Evolutionary conservation across 768 basidiomycete species (phyloP), one percentile per base, ranked within the genome.

Genomic region (Boletus pseudopeckii): DNA sequence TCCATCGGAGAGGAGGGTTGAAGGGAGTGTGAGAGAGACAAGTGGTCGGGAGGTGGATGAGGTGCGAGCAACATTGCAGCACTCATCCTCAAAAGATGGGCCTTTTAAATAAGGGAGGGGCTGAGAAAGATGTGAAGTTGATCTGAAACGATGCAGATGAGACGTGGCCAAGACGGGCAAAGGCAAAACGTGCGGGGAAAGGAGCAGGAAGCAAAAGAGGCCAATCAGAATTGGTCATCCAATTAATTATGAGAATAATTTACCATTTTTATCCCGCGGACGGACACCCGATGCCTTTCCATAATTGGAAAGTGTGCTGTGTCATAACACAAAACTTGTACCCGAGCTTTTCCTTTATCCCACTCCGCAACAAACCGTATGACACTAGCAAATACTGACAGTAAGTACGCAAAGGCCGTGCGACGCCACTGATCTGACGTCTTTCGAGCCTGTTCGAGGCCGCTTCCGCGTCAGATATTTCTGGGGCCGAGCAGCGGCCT

Each of bases 241-340:
- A 55, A 62, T 65, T 65, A 43, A 46, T 5, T 37, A 56, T 66
- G 64, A 1, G 58, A 66, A 66, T 11, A 13, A 0, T 0, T 45
- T 56, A 0, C 63, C 55, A 5, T 41, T 47, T 32, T 36, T 18
- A 26, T 20, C 13, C 14, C 24, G 14, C 20, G 14, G 14, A 47
- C 42, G 44, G 36, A 30, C 9, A 20, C 24, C 52, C 52, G 48
- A 20, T n/a, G 22, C 15, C 24, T 9, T 30, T 7, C 45, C 51
- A 20, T 32, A 60, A 26, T 20, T 10, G 24, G 39, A 24, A 24
- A 24, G 22, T n/a, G n/a, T n/a, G n/a, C n/a, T n/a, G n/a, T n/a
- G n/a, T n/a, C n/a, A n/a, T n/a, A n/a, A n/a, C n/a, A n/a, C n/a
- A n/a, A n/a, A n/a, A n/a, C n/a, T n/a, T n/a, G n/a, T n/a, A n/a